phyloP scores from a whole-genome alignment of 352 stramenopile species.

The Phytophthora parvispora region DNA sequence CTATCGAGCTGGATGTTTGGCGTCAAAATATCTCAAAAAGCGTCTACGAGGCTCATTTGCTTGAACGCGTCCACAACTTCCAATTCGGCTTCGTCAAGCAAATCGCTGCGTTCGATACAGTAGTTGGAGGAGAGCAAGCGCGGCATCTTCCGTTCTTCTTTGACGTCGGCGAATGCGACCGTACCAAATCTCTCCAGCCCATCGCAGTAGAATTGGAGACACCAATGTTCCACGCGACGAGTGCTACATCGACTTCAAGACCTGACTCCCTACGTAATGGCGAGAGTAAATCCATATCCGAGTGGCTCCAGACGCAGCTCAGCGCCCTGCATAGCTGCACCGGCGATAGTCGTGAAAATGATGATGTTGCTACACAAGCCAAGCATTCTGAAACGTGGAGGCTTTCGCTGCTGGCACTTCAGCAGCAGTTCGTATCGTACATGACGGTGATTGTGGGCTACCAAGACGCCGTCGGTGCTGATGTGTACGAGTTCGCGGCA shows the following conservation, averaged over 20 bases:
- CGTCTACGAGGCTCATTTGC: conserved; percentile 54
- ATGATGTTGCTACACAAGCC: conserved; percentile 3
- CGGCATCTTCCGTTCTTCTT: conserved; percentile 45
- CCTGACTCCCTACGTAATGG: background rate
- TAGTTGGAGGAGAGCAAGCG: conserved; percentile 24
- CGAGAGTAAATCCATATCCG: conserved; percentile 37
- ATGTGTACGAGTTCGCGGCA: conserved; percentile 63
- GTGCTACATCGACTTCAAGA: background rate
- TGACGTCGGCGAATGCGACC: conserved; percentile 18
- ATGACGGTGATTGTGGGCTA: conserved; percentile 38
- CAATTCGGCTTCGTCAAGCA: conserved; percentile 52
- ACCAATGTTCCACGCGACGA: background rate
- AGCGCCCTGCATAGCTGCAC: background rate
- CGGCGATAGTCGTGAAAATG: background rate
- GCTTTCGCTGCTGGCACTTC: conserved; percentile 29
- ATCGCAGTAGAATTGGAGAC: conserved; percentile 31
- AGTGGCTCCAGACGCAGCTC: conserved; percentile 46
- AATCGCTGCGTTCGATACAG: conserved; percentile 20
- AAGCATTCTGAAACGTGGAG: conserved; percentile 10
- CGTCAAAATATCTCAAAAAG: conserved; percentile 38
- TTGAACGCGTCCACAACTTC: conserved; percentile 55
- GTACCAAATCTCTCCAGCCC: conserved; percentile 11
- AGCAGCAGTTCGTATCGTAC: conserved; percentile 37
- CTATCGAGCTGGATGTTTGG: conserved; percentile 47
- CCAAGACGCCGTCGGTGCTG: conserved; percentile 46